Evolutionary conservation across 2,329 filamentous ascomycete genomes (phyloP).

Genomic region (Botrytis deweyae): DNA sequence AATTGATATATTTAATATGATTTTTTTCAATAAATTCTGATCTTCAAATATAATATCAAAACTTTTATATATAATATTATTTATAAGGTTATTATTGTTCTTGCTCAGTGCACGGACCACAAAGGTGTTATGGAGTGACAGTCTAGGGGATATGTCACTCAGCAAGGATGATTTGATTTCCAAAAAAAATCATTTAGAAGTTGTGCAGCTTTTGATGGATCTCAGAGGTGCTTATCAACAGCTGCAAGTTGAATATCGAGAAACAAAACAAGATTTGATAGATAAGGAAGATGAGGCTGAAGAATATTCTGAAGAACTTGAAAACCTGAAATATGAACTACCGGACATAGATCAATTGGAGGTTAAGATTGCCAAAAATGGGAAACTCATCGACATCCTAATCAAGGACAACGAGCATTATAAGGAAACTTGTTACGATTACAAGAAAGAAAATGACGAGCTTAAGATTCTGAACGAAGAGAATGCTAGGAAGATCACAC

Average conservation of each 20-base stretch:
- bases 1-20: too few species aligned
- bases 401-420: not conserved
- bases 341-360: not conserved
- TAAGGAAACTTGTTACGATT: too few species aligned
- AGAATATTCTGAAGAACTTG: too few species aligned
- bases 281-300: too few species aligned
- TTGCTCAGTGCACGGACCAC: too few species aligned
- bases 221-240: not conserved
- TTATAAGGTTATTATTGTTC: too few species aligned
- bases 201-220: not conserved
- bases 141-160: not conserved
- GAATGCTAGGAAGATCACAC: not conserved
- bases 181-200: not conserved
- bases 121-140: too few species aligned
- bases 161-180: not conserved
- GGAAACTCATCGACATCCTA: not conserved
- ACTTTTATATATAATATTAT: too few species aligned
- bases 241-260: not conserved
- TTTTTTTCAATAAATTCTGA: too few species aligned
- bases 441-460: accelerated
- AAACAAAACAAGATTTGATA: too few species aligned
- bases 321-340: too few species aligned
- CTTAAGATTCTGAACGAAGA: not conserved
- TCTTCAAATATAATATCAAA: too few species aligned
- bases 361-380: not conserved